These are phyloP conservation scores for Pythium rishiriense DNA, from an alignment of 352 stramenopile species.

Conservation along the genomic window DNA sequence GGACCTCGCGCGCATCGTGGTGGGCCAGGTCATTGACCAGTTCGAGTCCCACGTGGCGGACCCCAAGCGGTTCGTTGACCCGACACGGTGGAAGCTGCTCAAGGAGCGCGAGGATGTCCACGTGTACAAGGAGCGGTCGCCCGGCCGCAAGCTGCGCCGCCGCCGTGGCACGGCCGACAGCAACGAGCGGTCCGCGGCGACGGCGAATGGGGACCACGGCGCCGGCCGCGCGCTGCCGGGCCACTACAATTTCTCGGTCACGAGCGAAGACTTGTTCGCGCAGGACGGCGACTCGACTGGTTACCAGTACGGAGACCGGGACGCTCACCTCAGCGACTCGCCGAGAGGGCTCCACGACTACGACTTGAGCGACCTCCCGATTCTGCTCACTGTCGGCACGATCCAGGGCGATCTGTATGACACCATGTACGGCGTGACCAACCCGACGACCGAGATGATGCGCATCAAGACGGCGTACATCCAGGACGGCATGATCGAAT, in stretches of 20 bases:
- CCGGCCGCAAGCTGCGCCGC: background rate
- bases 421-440: conserved; percentile 49
- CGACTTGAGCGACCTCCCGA: conserved; percentile 25
- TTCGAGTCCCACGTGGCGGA: conserved; percentile 36
- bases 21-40: conserved; percentile 41
- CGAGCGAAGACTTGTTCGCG: conserved; percentile 12
- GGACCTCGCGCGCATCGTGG: conserved; percentile 33
- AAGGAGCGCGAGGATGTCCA: conserved; percentile 34
- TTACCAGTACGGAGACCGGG: background rate
- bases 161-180: background rate
- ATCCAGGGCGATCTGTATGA: conserved; percentile 42
- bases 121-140: conserved; percentile 22
- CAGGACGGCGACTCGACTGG: background rate
- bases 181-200: background rate
- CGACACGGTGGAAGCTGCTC: conserved; percentile 52
- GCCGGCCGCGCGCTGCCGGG: background rate
- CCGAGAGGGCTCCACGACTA: background rate
- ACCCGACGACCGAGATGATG: conserved; percentile 44
- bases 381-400: conserved; percentile 35
- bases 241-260: conserved; percentile 2
- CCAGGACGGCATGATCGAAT: conserved; percentile 47
- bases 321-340: background rate
- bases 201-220: no score
- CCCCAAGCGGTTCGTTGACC: conserved; percentile 34
- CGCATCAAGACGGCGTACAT: conserved; percentile 52